Base-by-base conservation (phyloP, 1,284 basidiomycete genomes). In the Moesziomyces parantarcticus region DNA sequence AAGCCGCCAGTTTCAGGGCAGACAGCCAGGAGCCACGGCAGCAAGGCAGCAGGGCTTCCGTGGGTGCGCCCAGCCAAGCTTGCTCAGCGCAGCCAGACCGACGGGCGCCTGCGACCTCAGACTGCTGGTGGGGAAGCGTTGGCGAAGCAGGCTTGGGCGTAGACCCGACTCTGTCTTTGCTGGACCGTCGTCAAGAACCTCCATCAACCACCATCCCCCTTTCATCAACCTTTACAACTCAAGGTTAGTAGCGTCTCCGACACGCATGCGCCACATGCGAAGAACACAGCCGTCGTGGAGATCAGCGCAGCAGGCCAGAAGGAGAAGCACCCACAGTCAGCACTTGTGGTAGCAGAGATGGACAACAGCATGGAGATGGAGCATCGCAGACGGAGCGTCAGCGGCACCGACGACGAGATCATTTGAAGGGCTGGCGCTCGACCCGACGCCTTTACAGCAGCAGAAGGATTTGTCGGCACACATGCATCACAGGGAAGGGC, bases 161-260 rank as follows among this genome's bases (percentile, higher is more conserved):
- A 39, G 36, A 39, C 16, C 36, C 18, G 36, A 18, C 36, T 39
- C 36, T 39, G 16, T 39, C 36, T 39, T n/a, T 18, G 36, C 36
- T 39, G 36, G 14, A 23, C 57, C 63, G 41, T 60, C 63, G 23
- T 55, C 54, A 13, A 13, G 21, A 8, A 49, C 43, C 29, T 51
- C 44, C 58, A 68, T 54, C 65, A 68, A 58, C 48, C 65, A 62
- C 43, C 65, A 48, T 54, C 29, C 21, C 54, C 34, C 45, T 56
- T 68, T 62, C 55, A 61, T 60, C 58, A 61, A 68, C 65, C 55
- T 51, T 49, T 54, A 68, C 49, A 58, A 46, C 58, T 68, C 59
- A 68, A 68, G 65, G 65, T 68, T 62, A 58, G 65, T 68, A 58
- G 29, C 22, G 40, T 25, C 41, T 14, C 5, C 48, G 25, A 36